These are phyloP conservation scores for Hirsutella thompsonii DNA, from an alignment of 2,329 filamentous ascomycete species.

Conservation along the genomic window DNA sequence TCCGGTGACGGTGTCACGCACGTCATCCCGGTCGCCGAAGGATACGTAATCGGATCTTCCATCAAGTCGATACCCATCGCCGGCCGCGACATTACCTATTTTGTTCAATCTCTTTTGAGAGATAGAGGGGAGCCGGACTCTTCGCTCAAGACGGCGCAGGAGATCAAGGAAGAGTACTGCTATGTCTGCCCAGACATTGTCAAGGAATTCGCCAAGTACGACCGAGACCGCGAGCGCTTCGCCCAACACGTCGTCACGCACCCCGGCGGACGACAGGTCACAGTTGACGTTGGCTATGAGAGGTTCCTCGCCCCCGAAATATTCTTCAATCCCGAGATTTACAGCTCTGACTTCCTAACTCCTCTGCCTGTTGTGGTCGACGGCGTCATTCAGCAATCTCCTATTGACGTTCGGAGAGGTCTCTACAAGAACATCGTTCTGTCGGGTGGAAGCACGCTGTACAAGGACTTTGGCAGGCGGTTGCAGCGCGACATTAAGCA, in stretches of 20 bases:
- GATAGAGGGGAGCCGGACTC: slow-evolving; percentile 95
- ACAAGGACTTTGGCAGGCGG: slow-evolving; percentile 95
- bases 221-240: slow-evolving; percentile 84
- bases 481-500: slow-evolving; percentile 96
- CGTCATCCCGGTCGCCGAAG: slow-evolving; percentile 96
- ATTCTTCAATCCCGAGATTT: slow-evolving; percentile 99
- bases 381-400: slow-evolving; percentile 91
- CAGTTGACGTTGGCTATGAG: slow-evolving; percentile 92
- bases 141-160: slow-evolving; percentile 91
- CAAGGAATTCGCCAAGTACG: slow-evolving; percentile 92
- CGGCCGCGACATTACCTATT: slow-evolving; percentile 96
- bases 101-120: slow-evolving; percentile 89
- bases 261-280: slow-evolving; percentile 71
- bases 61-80: slow-evolving; percentile 99
- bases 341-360: slow-evolving; percentile 96
- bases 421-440: slow-evolving; percentile 99
- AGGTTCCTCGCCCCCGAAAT: slow-evolving; percentile 97
- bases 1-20: slow-evolving; percentile 98
- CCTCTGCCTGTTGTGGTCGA: slow-evolving; percentile 91
- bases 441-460: slow-evolving; percentile 90
- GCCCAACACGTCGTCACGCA: slow-evolving; percentile 79
- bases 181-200: slow-evolving; percentile 98
- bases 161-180: slow-evolving; percentile 97
- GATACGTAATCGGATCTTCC: slow-evolving; percentile 96
- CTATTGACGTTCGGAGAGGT: slow-evolving; percentile 91